A percentile compares a stretch with the other conserved stretches of the same genome.
phyloP scores from a whole-genome alignment of 2,329 filamentous ascomycete species.

The Microthyrium microscopicum region DNA sequence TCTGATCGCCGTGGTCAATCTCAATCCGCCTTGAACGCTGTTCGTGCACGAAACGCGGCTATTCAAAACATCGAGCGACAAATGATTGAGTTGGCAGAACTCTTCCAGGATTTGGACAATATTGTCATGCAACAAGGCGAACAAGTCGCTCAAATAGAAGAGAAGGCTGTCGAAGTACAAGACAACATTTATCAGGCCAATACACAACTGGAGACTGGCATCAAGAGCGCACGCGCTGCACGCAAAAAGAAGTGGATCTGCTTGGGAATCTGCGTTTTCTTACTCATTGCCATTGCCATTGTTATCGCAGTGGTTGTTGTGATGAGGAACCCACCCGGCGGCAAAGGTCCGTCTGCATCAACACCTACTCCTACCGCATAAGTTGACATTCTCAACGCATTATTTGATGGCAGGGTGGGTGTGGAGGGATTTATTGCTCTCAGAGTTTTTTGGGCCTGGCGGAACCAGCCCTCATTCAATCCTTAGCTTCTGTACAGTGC shows the following conservation, averaged over 20 bases:
- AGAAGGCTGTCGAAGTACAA: slow-evolving; percentile 71
- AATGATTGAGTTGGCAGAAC: slow-evolving; percentile 69
- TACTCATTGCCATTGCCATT: slow-evolving; percentile 7
- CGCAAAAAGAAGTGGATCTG: slow-evolving; percentile 10
- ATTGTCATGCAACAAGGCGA: slow-evolving; percentile 77
- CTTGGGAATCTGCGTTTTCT: slow-evolving; percentile 8
- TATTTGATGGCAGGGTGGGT: too few species aligned
- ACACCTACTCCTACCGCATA: too few species aligned
- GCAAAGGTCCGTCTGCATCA: too few species aligned
- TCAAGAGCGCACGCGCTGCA: slow-evolving; percentile 51
- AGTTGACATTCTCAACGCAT: too few species aligned
- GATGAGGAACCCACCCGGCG: too few species aligned
- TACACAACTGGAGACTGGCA: slow-evolving; percentile 63
- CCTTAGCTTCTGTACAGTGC: too few species aligned
- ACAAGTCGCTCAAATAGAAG: slow-evolving; percentile 64
- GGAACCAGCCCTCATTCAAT: too few species aligned
- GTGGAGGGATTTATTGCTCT: too few species aligned
- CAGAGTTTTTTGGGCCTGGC: too few species aligned
- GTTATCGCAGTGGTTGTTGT: slow-evolving; percentile 6
- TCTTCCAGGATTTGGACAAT: slow-evolving; percentile 81
- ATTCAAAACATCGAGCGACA: slow-evolving; percentile 86
- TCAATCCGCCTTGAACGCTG: slow-evolving; percentile 59
- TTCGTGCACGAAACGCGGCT: slow-evolving; percentile 67
- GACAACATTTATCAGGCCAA: slow-evolving; percentile 77
- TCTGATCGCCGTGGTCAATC: slow-evolving; percentile 69